Percentiles rank a stretch among this genome's conserved stretches.
Evolutionary conservation across 179 eudicot genomes (phyloP).

Genomic region (Silene noctiflora): DNA sequence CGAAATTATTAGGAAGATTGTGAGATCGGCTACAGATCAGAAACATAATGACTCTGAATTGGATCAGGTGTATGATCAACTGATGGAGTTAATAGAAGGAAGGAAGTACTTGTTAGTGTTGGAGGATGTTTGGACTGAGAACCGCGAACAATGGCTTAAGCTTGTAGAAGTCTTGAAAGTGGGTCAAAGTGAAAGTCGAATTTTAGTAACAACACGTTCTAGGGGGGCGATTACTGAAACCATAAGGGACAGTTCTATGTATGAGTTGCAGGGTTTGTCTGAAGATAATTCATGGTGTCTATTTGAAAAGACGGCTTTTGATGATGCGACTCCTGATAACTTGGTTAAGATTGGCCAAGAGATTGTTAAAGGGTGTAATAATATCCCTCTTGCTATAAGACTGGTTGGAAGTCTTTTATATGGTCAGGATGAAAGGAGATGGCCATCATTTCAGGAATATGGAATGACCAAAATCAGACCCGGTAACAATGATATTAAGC

Average conservation of each 20-base stretch:
- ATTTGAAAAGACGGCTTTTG: slow-evolving; percentile 29
- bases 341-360: slow-evolving; percentile 18
- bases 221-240: slow-evolving; percentile 1
- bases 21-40: slow-evolving; percentile 2
- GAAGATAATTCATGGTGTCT: slow-evolving; percentile 28
- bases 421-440: slow-evolving; percentile 13
- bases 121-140: slow-evolving; percentile 34
- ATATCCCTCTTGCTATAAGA: slow-evolving; percentile 31
- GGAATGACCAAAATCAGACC: background rate
- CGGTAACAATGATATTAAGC: slow-evolving; percentile 12
- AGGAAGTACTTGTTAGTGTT: slow-evolving; percentile 33
- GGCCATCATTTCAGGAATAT: slow-evolving; percentile 9
- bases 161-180: slow-evolving; percentile 9
- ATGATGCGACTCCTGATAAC: background rate
- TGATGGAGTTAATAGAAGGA: slow-evolving; percentile 8
- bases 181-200: slow-evolving; percentile 27
- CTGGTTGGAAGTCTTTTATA: slow-evolving; percentile 18
- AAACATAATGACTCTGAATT: background rate
- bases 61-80: slow-evolving; percentile 6
- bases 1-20: slow-evolving; percentile 11
- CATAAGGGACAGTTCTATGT: background rate
- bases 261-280: slow-evolving; percentile 24
- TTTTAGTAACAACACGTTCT: slow-evolving; percentile 28
- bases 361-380: slow-evolving; percentile 22
- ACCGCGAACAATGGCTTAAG: slow-evolving; percentile 22